Evolutionary conservation across 2,329 filamentous ascomycete species (phyloP).

Genomic region (Lachnellula occidentalis): DNA sequence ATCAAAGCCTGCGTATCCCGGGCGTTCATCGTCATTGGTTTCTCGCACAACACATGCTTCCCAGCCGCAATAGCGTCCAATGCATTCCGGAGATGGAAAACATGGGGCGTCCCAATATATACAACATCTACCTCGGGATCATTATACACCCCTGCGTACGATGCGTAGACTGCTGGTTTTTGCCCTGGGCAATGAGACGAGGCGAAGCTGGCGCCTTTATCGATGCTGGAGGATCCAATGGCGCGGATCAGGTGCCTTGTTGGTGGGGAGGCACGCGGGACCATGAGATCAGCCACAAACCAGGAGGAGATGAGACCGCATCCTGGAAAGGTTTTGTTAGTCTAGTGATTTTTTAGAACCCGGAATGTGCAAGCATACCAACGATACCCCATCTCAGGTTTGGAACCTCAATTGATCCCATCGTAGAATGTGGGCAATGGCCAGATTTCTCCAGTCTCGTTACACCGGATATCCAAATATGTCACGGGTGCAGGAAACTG

Average conservation of each 20-base stretch:
- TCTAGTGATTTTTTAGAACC: not conserved
- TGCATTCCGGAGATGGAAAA: constrained; percentile 62
- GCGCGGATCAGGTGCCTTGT: constrained; percentile 39
- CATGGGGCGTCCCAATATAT: constrained; percentile 64
- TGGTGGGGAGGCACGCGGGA: constrained; percentile 33
- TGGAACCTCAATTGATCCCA: not conserved
- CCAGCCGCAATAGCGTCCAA: constrained; percentile 56
- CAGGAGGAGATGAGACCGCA: constrained; percentile 42
- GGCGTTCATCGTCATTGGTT: constrained; percentile 63
- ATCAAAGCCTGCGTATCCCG: constrained; percentile 52
- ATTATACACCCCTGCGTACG: constrained; percentile 40
- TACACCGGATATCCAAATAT: too few species aligned
- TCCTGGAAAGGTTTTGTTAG: constrained; percentile 15
- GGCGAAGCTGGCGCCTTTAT: constrained; percentile 36
- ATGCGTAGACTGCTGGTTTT: not conserved
- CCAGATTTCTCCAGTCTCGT: too few species aligned
- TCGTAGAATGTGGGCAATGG: too few species aligned
- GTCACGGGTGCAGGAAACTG: too few species aligned
- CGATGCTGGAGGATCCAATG: constrained; percentile 36
- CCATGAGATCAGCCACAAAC: constrained; percentile 39
- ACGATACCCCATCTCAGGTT: not conserved
- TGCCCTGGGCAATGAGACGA: constrained; percentile 21
- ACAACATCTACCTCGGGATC: constrained; percentile 60
- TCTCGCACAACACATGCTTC: constrained; percentile 65
- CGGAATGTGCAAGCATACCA: not conserved